Evolutionary conservation across 148 eudicot genomes (phyloP), one percentile per base, ranked within the genome.

Genomic region (Silene conica): DNA sequence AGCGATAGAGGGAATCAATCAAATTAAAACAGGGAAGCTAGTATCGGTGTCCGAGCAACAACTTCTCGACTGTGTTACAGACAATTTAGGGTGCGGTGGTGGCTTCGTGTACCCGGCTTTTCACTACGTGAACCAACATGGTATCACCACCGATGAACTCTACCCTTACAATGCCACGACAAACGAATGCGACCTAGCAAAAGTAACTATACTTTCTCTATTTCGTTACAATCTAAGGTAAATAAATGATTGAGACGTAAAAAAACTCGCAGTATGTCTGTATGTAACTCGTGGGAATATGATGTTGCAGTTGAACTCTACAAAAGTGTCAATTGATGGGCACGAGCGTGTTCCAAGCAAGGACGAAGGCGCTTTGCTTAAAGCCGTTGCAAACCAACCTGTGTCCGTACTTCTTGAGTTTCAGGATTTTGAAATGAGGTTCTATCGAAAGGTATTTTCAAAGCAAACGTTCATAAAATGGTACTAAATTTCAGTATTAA

Each of bases 381-480:
- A 89, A 82, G 98, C 94, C 58, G 96, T 71, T 28, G 94, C 94
- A 19, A 83, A 89, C 50, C 98, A 93, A 74, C 98, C 98, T 20
- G 73, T 90, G 1, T 74, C 93, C 9, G 94, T 89, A 0, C 88
- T 90, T 62, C 87, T 93, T 19, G 93, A 93, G 34, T 31, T 31
- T 5, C 34, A 1, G 0, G 34, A 31, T 31, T 31, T 31, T 1
- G 5, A 2, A 31, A 31, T 31, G 34, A 31, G 34, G 4, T 31
- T 31, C 34, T 31, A 31, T 31, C 2, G 5, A 31, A 31, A 3
- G 34, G 34, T 31, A 31, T 31, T 31, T 31, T 31, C 34, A 31
- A 31, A 31, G 34, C 34, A 31, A 31, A n/a, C n/a, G n/a, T n/a
- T n/a, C n/a, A n/a, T n/a, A n/a, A n/a, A n/a, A n/a, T n/a, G n/a